A percentile compares a stretch with the other conserved stretches of the same genome.
These are phyloP conservation scores for Biscogniauxia sp. DNA, from an alignment of 2,329 filamentous ascomycete genomes.

Conservation along the genomic window DNA sequence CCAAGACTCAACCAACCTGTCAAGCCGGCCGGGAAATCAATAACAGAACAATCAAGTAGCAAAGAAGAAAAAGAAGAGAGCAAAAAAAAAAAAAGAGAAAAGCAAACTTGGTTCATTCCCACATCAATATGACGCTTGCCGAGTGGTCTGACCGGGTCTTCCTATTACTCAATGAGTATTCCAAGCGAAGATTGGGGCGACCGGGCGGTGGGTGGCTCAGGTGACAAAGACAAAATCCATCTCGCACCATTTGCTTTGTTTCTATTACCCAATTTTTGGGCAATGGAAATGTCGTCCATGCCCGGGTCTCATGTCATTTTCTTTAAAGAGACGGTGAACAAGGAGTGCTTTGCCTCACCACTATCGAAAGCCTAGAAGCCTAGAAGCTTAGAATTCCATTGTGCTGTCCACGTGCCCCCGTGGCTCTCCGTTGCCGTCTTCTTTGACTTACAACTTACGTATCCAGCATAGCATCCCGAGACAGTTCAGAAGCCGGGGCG, in stretches of 20 bases:
- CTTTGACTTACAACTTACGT: background rate
- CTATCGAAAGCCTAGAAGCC: background rate
- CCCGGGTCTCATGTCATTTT: constrained; percentile 10
- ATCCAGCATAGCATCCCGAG: background rate
- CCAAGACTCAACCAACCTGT: background rate
- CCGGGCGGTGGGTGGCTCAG: constrained; percentile 28
- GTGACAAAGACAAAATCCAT: constrained; percentile 35
- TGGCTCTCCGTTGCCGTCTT: background rate
- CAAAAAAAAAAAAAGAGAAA: constrained; percentile 6
- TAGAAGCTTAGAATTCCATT: background rate
- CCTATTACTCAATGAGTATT: constrained; percentile 37
- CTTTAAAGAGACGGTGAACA: background rate
- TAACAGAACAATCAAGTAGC: constrained; percentile 4
- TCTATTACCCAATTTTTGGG: constrained; percentile 47
- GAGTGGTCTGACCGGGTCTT: constrained; percentile 29
- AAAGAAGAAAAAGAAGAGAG: constrained; percentile 1
- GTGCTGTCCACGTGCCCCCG: background rate
- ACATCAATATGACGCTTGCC: constrained; percentile 19
- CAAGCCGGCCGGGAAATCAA: background rate
- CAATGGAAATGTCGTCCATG: constrained; percentile 26
- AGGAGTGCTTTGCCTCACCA: background rate
- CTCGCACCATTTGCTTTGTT: constrained; percentile 40
- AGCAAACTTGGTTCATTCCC: constrained; percentile 1
- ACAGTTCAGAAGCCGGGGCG: background rate
- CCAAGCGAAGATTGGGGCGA: constrained; percentile 28